A percentile compares a stretch with the other conserved stretches of the same genome.
Evolutionary conservation across 345 rosid species (phyloP).

Genomic region (Nephelium lappaceum): DNA sequence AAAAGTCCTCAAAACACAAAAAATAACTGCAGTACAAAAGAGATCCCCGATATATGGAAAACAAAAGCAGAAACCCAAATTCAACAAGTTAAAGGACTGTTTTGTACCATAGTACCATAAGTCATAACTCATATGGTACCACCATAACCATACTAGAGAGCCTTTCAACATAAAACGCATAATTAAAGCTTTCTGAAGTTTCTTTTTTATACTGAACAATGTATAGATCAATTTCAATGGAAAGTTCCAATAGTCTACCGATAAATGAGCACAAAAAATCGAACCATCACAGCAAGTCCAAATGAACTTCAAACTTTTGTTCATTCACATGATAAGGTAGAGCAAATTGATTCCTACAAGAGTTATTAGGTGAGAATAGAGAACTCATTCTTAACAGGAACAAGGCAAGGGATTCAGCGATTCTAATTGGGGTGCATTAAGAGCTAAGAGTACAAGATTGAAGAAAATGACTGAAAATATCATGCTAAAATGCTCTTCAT

Average conservation of each 20-base stretch:
- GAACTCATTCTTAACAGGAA: not conserved
- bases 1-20: not conserved
- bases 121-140: not conserved
- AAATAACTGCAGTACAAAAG: not conserved
- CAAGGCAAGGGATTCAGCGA: not conserved
- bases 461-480: slow-evolving; percentile 1
- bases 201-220: not conserved
- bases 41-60: not conserved
- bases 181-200: not conserved
- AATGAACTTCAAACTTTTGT: not conserved
- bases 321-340: not conserved
- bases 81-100: not conserved
- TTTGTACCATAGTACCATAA: not conserved
- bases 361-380: not conserved
- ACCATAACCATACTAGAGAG: not conserved
- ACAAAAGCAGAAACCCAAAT: not conserved
- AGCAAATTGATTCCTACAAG: not conserved
- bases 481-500: not conserved
- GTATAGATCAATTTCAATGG: not conserved
- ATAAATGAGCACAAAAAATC: not conserved
- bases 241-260: not conserved
- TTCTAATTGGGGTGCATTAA: not conserved
- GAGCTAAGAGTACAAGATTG: not conserved
- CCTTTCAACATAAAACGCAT: not conserved
- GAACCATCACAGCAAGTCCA: not conserved